Evolutionary conservation across 805 yeast genomes (phyloP).

Genomic region (Yamadazyma philogaea): DNA sequence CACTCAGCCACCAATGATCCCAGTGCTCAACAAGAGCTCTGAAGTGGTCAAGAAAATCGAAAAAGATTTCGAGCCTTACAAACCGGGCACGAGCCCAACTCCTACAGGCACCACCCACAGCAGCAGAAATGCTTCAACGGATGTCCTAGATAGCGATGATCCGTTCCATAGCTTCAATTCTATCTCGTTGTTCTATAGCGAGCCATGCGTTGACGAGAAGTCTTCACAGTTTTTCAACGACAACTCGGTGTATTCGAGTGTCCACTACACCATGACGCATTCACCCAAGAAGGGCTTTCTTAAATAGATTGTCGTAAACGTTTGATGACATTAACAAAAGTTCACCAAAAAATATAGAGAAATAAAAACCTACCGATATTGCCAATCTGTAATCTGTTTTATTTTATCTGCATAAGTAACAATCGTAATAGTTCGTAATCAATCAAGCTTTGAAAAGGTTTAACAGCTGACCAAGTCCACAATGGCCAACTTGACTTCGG

Average conservation of each 20-base stretch:
- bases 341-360: neutral
- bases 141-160: conserved; percentile 43
- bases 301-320: neutral
- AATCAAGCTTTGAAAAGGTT: neutral
- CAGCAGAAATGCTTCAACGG: conserved; percentile 1
- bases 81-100: conserved; percentile 10
- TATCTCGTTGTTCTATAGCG: conserved; percentile 78
- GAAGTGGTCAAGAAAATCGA: conserved; percentile 17
- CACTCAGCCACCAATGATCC: conserved; percentile 94
- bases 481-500: conserved; percentile 46
- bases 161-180: conserved; percentile 87
- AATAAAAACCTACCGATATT: neutral
- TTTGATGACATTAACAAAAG: neutral
- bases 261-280: conserved; percentile 52
- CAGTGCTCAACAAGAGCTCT: conserved; percentile 51
- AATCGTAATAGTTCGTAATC: conserved; percentile 6
- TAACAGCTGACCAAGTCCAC: conserved; percentile 15
- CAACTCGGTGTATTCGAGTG: conserved; percentile 46
- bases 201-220: conserved; percentile 20
- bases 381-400: neutral
- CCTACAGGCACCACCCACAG: neutral
- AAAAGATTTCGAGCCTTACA: conserved; percentile 18
- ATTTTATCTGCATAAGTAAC: conserved; percentile 4
- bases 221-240: conserved; percentile 44
- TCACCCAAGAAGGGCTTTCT: conserved; percentile 7